Evolutionary conservation across 441 rosid species (phyloP), one percentile per base, ranked within the genome.

Genomic region (Eutrema salsugineum): DNA sequence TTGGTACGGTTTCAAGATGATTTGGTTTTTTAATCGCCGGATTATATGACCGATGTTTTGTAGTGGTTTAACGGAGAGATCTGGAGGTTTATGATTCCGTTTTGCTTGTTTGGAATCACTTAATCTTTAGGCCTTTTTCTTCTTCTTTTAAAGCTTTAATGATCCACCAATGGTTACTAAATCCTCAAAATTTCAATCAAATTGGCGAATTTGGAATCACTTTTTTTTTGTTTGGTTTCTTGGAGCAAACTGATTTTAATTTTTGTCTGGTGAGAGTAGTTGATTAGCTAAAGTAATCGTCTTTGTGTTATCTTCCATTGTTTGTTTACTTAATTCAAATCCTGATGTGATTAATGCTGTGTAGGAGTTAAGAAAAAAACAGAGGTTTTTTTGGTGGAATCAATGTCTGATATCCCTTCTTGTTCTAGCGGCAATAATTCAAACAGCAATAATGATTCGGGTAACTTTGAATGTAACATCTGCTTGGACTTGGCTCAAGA

Each of bases 401-500:
- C 62, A 76, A 76, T 76, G 79, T 76, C 79, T 55, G 75, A 76
- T 56, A 11, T 39, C 1, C 79, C 79, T 47, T 76, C 79, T 55
- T 76, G 79, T 76, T 76, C 79, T n/a, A 85, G 82, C 84, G 87
- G 64, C 44, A 47, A 62, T 32, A 62, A 54, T 16, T 47, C 75
- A 15, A 55, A 63, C 71, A 82, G 39, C 74, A 74, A 83, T 30
- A 74, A 83, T 30, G 97, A 92, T 61, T 93, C 90, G 10, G 84
- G 98, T 72, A 72, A 85, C 65, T 95, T 95, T 19, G 99, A 95
- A 70, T 95, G 99, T 91, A 95, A 95, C 77, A 95, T 95, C 63
- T 95, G 99, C 87, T 89, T 95, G 15, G 99, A 95, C 78, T 85
- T 90, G 71, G 97, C 98, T 63, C 99, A 92, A 81, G 98, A 95